phyloP scores from a whole-genome alignment of 331 rosid genomes.

The Malus hybrid region DNA sequence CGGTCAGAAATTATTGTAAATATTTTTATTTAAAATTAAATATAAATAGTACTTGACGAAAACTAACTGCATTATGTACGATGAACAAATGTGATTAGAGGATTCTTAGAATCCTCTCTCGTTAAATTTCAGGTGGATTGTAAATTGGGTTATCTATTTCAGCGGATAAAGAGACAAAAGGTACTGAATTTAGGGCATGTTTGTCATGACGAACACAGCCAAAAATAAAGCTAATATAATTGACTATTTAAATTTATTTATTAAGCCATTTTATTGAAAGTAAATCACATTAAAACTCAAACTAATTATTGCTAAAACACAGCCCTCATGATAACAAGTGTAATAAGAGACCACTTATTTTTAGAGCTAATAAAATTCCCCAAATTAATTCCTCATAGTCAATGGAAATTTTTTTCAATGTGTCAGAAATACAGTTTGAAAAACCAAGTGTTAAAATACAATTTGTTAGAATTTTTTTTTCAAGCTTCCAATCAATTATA shows the following conservation, averaged over 20 bases:
- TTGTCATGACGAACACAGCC: background rate
- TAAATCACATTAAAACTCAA: background rate
- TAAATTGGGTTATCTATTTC: background rate
- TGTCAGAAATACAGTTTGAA: too few relatives aligned
- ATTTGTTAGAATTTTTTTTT: too few relatives aligned
- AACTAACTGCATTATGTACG: too few relatives aligned
- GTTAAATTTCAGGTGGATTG: background rate
- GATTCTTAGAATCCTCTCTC: too few relatives aligned
- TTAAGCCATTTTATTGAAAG: background rate
- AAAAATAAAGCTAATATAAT: background rate
- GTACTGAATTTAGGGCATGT: background rate
- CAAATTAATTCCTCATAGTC: background rate
- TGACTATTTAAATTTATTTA: background rate
- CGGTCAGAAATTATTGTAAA: too few relatives aligned
- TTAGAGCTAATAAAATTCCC: background rate
- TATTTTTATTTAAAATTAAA: too few relatives aligned
- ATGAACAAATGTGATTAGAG: too few relatives aligned
- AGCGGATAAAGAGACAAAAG: background rate
- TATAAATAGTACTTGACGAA: too few relatives aligned
- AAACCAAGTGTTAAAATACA: too few relatives aligned
- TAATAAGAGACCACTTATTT: background rate
- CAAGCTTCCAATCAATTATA: too few relatives aligned
- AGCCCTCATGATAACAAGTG: background rate
- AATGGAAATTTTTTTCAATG: too few relatives aligned
- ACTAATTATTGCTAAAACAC: background rate